Base-by-base conservation (phyloP, 2,329 filamentous ascomycete species). In the Xylaria sp. region DNA sequence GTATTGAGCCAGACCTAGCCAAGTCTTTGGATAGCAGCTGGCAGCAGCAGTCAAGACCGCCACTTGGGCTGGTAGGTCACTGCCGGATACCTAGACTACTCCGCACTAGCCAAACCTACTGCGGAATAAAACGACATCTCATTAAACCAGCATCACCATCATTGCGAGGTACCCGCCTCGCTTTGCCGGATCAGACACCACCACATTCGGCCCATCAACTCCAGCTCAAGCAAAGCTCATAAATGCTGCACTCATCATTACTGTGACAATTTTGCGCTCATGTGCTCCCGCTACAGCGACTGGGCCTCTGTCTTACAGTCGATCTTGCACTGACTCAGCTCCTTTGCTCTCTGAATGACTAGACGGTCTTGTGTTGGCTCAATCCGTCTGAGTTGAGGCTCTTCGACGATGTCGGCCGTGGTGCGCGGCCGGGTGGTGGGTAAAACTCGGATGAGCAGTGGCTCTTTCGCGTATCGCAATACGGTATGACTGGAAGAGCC, bases 91-190 rank as follows among this genome's bases (percentile, higher is more conserved):
- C 8, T n/a, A n/a, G n/a, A n/a, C n/a, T 30, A 61, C 60, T 55
- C 66, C 58, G 56, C 47, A 58, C 51, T 53, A 54, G 54, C 47
- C 59, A 63, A 59, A 60, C 59, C 45, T 47, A 62, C 56, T 21
- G 19, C 48, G 30, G 58, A 56, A 58, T 58, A 59, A 53, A 69
- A 70, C 68, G 62, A 62, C 68, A 70, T 65, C 65, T 70, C 68
- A 63, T 62, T 65, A 64, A 68, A 57, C 27, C 61, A 57, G 53
- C 53, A 70, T 63, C 65, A 47, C 59, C 61, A 53, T 60, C 57
- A 34, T 57, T 53, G 47, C 65, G 47, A 36, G 42, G 42, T 54
- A 42, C 36, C 24, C 54, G 48, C 65, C 48, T 69, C 42, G 27
- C 48, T 47, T 32, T 39, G 55, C 62, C 62, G 50, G 42, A 50